These are phyloP conservation scores for Wickerhamiella brachini DNA, from an alignment of 805 yeast species.

Conservation along the genomic window DNA sequence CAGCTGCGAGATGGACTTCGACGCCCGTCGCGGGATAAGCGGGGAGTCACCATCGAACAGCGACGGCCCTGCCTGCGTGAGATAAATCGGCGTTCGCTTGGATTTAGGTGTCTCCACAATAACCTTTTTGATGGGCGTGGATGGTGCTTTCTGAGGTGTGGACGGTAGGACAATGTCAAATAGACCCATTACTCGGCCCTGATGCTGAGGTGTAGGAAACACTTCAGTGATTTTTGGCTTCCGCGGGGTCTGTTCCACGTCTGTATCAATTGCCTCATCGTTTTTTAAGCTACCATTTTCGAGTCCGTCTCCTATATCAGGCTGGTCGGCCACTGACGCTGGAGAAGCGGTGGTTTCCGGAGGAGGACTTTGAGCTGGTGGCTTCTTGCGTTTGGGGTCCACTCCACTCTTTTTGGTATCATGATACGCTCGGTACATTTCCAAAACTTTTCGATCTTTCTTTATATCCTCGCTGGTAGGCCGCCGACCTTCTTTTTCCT, in stretches of 20 bases:
- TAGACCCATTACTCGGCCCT: slow-evolving; percentile 61
- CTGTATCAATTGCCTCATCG: neutral
- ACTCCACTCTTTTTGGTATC: neutral
- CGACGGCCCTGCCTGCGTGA: neutral
- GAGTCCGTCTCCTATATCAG: neutral
- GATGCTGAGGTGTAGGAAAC: slow-evolving; percentile 81
- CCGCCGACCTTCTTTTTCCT: slow-evolving; percentile 9
- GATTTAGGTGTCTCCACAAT: slow-evolving; percentile 5
- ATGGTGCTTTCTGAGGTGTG: slow-evolving; percentile 8
- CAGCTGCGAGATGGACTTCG: neutral
- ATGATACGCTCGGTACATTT: neutral
- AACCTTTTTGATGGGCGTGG: slow-evolving; percentile 7
- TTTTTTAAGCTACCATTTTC: too few species aligned
- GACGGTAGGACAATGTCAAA: slow-evolving; percentile 39
- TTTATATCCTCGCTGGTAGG: neutral
- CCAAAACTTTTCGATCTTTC: neutral
- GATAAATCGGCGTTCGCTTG: slow-evolving; percentile 8
- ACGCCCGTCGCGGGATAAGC: neutral
- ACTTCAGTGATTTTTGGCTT: slow-evolving; percentile 27
- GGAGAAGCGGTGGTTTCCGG: neutral
- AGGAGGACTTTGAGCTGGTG: neutral
- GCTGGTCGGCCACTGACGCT: neutral
- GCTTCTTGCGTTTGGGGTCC: neutral
- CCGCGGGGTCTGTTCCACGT: slow-evolving; percentile 3
- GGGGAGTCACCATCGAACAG: neutral